phyloP scores from a whole-genome alignment of 1,284 basidiomycete genomes.

The Pholiota adiposa region DNA sequence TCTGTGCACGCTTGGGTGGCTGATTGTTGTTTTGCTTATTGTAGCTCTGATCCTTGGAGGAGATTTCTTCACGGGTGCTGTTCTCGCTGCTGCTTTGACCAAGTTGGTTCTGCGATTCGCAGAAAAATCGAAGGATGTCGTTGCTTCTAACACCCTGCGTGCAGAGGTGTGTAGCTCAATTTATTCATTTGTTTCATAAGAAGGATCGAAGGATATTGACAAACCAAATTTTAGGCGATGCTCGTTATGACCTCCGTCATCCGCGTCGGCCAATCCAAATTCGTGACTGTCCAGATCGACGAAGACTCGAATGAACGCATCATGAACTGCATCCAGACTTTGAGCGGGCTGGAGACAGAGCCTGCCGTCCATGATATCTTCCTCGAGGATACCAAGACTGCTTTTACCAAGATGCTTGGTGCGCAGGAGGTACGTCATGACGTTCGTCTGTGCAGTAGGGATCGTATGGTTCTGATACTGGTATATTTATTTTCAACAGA shows the following conservation, averaged over 20 bases:
- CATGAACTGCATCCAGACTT: constrained; percentile 94
- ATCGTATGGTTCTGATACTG: too few relatives aligned
- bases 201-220: too few relatives aligned
- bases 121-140: constrained; percentile 60
- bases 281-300: constrained; percentile 92
- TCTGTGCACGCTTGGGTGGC: constrained; percentile 2
- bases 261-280: constrained; percentile 96
- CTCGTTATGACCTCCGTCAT: constrained; percentile 98
- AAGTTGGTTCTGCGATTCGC: constrained; percentile 90
- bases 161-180: constrained; percentile 82
- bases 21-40: constrained; percentile 5
- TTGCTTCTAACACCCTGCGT: constrained; percentile 73
- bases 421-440: constrained; percentile 77
- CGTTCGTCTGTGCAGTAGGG: background rate
- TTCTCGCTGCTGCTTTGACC: constrained; percentile 87
- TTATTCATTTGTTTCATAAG: too few relatives aligned
- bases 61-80: constrained; percentile 96
- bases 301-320: constrained; percentile 98
- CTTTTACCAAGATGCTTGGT: constrained; percentile 93
- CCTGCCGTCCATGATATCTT: constrained; percentile 83
- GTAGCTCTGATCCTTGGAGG: constrained; percentile 89
- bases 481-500: constrained; percentile 46
- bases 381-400: constrained; percentile 90
- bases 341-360: constrained; percentile 76
- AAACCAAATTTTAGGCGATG: constrained; percentile 84